Evolutionary conservation across 2,329 filamentous ascomycete species (phyloP), one percentile per base, ranked within the genome.

Genomic region (Paraphoma sp.): DNA sequence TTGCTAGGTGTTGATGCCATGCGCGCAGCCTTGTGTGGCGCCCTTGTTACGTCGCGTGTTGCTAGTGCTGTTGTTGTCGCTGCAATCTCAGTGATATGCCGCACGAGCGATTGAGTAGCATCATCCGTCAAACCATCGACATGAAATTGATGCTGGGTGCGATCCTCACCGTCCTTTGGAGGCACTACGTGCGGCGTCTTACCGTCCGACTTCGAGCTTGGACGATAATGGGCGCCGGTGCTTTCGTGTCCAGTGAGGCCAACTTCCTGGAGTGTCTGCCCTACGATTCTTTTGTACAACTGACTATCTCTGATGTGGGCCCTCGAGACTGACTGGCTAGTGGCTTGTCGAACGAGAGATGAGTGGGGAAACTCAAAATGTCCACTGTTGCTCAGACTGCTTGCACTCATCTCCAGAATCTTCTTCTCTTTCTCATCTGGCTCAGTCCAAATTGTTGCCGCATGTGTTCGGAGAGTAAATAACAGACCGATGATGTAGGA

Each of bases 371-470:
- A 67, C 1, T 74, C 72, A 7, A 72, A 43, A 38, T 72, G 68
- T 0, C 64, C 66, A 43, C 70, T 76, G 38, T 65, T 64, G 48
- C 67, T 72, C 23, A 77, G 64, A 38, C 71, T 70, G 52, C 72
- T 77, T 14, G 68, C 63, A 23, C 70, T 62, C 57, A 79, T 75
- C 45, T 81, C 78, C 40, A 71, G 62, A 1, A 72, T 50, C 67
- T 80, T 82, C 74, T 83, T 82, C 59, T 83, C 81, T 46, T 70
- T 65, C 44, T 65, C 67, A 53, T 83, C 81, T 1, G 78, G 67
- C 62, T 97, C 93, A 69, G 93, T 95, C 95, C 95, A 99, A 64
- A 99, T 99, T 45, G 97, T 90, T 4, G 96, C 93, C 4, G 95
- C 95, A 73, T 99, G 95, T 0, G 95, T 99, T 62, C 95, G 86